A percentile compares a stretch with the other conserved stretches of the same genome.
phyloP scores from a whole-genome alignment of 495 filamentous ascomycete genomes.

The Trichoderma parareesei region DNA sequence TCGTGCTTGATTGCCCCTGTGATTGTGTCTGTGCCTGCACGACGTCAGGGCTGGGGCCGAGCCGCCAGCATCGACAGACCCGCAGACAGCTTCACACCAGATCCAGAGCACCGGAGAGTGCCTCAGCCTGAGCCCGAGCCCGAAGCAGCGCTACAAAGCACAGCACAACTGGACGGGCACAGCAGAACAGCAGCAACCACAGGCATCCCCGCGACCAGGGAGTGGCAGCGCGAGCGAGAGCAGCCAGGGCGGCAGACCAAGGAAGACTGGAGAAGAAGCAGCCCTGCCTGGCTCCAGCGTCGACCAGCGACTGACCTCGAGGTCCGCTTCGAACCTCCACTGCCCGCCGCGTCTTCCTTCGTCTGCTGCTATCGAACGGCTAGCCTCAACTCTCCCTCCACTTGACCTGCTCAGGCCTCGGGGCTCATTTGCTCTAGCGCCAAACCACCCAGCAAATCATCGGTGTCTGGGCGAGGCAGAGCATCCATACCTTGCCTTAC shows the following conservation, averaged over 20 bases:
- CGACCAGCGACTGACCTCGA: neutral
- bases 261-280: neutral
- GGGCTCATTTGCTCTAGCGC: conserved; percentile 6
- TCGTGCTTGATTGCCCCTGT: no score
- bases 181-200: neutral
- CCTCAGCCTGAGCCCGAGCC: neutral
- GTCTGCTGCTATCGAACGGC: no score
- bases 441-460: conserved; percentile 5
- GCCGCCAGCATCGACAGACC: no score
- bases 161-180: no score
- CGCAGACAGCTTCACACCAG: no score
- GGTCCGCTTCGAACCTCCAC: neutral
- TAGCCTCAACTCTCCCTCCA: neutral
- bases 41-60: neutral
- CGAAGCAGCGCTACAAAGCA: neutral
- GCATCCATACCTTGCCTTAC: neutral
- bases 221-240: neutral
- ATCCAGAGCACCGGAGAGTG: neutral
- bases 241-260: neutral
- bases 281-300: neutral
- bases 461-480: neutral
- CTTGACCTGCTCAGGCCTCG: neutral
- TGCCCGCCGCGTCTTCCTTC: conserved; percentile 1
- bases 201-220: neutral
- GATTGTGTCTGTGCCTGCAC: neutral